phyloP scores from a whole-genome alignment of 78 protist species.

The Dictyostelium purpureum region DNA sequence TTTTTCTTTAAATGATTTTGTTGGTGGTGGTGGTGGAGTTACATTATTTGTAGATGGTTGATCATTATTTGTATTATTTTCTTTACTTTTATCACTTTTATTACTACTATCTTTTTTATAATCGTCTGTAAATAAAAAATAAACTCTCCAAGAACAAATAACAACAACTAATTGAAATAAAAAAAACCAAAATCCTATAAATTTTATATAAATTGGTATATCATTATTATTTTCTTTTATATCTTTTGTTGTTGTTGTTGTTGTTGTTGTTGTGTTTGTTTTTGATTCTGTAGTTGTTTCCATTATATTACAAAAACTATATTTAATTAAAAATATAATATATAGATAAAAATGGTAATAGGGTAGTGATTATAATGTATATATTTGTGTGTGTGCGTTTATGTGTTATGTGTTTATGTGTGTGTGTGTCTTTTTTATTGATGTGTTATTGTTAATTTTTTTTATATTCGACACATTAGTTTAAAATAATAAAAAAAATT shows the following conservation, averaged over 20 bases:
- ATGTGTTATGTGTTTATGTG: neutral
- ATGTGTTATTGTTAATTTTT: too few species aligned
- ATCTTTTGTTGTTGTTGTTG: neutral
- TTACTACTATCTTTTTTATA: neutral
- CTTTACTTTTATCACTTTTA: neutral
- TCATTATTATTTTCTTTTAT: too few species aligned
- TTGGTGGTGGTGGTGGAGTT: neutral
- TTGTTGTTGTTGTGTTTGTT: neutral
- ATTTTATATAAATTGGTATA: neutral
- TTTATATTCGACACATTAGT: too few species aligned
- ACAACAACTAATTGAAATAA: neutral
- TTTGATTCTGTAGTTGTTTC: neutral
- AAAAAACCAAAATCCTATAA: neutral
- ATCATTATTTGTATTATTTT: too few species aligned
- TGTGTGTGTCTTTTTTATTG: neutral
- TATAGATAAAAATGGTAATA: too few species aligned
- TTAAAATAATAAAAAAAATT: too few species aligned
- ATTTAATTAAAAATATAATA: too few species aligned
- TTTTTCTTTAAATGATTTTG: constrained; percentile 29
- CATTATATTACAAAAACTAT: neutral
- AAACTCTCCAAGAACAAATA: constrained; percentile 13
- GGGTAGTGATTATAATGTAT: neutral
- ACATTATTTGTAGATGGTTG: too few species aligned
- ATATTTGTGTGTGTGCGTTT: neutral
- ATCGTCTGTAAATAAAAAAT: neutral